Conservation (phyloP, 768 basidiomycete genomes). For the Tulasnella sp. region DNA sequence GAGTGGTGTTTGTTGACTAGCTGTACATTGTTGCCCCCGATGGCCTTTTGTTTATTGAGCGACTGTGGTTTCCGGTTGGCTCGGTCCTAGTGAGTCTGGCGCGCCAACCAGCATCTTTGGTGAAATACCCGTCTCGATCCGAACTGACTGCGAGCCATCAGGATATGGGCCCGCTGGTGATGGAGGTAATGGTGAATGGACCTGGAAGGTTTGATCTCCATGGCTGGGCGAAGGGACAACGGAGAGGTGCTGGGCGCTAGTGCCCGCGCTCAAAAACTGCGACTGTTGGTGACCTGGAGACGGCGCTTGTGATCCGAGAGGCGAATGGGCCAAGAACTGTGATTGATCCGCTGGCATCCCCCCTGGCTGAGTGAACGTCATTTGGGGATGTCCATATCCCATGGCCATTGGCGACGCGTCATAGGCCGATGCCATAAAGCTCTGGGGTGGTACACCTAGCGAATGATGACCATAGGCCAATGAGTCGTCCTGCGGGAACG, state of each 20-base stretch:
- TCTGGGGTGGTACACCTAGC: neutral
- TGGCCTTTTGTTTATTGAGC: neutral
- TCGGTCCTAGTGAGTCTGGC: neutral
- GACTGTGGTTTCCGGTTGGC: neutral
- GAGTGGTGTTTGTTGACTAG: conserved; percentile 1
- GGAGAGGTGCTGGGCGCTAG: neutral
- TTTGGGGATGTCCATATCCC: neutral
- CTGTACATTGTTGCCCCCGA: neutral
- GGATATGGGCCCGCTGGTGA: neutral
- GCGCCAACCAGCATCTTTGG: neutral
- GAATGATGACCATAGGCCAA: conserved; percentile 1
- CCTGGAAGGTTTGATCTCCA: neutral
- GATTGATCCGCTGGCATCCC: neutral
- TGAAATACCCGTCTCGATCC: conserved; percentile 5
- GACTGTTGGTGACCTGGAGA: conserved; percentile 1
- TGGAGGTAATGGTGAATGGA: neutral
- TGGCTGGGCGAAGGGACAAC: neutral
- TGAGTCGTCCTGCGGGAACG: conserved; percentile 7
- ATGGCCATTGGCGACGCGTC: neutral
- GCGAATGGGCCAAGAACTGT: neutral
- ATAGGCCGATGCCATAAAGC: neutral
- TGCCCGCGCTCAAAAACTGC: neutral
- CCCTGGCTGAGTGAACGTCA: neutral
- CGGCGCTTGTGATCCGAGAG: conserved; percentile 4
- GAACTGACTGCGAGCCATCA: neutral